Evolutionary conservation across 106 monocot genomes (phyloP), one percentile per base, ranked within the genome.

Genomic region (Gastrodia elata): DNA sequence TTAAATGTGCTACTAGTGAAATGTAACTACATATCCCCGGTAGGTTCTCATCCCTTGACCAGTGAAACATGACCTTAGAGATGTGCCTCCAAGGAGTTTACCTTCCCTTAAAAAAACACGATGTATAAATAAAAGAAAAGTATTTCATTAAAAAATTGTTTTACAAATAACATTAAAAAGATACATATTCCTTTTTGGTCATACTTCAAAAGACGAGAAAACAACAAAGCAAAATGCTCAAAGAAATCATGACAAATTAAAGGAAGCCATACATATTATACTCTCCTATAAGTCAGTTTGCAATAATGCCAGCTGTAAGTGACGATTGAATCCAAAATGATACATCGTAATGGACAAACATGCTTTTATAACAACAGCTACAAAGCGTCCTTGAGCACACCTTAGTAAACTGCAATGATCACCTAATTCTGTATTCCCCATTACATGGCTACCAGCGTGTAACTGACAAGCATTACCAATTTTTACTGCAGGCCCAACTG

Each of bases 381-480:
- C 16, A 10, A 69, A 24, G 40, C 40, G 16, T 69, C 14, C 20
- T 8, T 2, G 36, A 22, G 74, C 81, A 77, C 79, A 97, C 92
- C 75, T 71, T 38, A 79, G 75, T 77, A 97, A 38, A 71, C 77
- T 65, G 52, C 96, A 92, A 30, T 71, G 40, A 36, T 92, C 88
- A 28, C 96, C 96, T 68, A 97, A 73, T 75, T 86, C 79, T 8
- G 92, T 90, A 40, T 86, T 56, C 38, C 92, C 96, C 77, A 85
- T 78, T 25, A 97, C 65, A 80, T 92, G 92, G 76, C 90, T 89
- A 39, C 90, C 92, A 27, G 90, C 82, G 37, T 86, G 83, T 77
- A 92, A 71, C 39, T 88, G 77, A 48, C 90, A 92, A 58, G 73
- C 72, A 84, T 90, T 71, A 42, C 92, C 96, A 76, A 97, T 79